These are phyloP conservation scores for Penicillium desertorum DNA, from an alignment of 495 filamentous ascomycete species.

Conservation along the genomic window DNA sequence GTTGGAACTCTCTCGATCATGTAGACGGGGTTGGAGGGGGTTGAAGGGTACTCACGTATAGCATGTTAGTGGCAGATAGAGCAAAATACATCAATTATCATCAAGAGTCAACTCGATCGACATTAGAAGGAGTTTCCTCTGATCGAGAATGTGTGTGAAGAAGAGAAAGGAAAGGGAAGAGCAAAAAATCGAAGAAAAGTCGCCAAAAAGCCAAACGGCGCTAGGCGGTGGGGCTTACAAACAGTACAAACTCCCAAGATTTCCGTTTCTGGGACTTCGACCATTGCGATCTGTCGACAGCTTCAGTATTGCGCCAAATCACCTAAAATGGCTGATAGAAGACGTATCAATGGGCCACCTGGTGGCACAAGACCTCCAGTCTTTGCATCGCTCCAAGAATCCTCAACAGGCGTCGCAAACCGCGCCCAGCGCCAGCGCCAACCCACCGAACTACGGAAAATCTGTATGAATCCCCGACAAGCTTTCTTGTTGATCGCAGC, in stretches of 20 bases:
- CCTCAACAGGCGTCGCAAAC: conserved; percentile 36
- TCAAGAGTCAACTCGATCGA: conserved; percentile 13
- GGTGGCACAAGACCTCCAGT: conserved; percentile 75
- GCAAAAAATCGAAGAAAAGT: conserved; percentile 34
- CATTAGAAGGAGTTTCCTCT: conserved; percentile 25
- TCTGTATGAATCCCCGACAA: conserved; percentile 60
- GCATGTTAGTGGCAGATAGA: conserved; percentile 19
- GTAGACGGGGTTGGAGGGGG: conserved; percentile 24
- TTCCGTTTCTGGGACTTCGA: conserved; percentile 36
- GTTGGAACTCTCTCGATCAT: conserved; percentile 66
- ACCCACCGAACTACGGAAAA: conserved; percentile 70
- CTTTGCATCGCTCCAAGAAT: conserved; percentile 53
- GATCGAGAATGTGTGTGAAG: conserved; percentile 29
- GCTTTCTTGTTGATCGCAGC: conserved; percentile 3
- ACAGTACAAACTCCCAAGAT: conserved; percentile 48
- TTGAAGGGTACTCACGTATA: conserved; percentile 30
- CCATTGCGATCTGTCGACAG: conserved; percentile 14
- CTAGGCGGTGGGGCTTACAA: conserved; percentile 33
- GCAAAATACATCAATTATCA: not conserved
- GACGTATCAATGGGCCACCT: conserved; percentile 84
- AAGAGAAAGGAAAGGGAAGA: conserved; percentile 28
- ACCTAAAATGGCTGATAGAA: conserved; percentile 72
- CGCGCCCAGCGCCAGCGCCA: conserved; percentile 54
- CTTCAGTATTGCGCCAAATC: conserved; percentile 15
- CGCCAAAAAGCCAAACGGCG: conserved; percentile 20